phyloP scores from a whole-genome alignment of 306 rosid species.

The Quercus engelmannii region DNA sequence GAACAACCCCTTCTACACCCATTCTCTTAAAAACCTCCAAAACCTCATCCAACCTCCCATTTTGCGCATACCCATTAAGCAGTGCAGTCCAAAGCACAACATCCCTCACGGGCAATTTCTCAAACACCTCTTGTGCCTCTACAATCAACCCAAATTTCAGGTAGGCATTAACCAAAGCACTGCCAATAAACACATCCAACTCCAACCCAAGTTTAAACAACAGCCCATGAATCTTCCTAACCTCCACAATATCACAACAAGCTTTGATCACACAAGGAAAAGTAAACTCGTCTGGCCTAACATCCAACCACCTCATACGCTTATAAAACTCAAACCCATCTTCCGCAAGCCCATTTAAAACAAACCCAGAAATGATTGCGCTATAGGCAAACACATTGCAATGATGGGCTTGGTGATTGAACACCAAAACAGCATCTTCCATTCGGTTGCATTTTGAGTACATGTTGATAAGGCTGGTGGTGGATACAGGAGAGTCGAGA shows the following conservation, averaged over 20 bases:
- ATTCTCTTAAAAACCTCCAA: conserved; percentile 58
- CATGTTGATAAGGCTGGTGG: conserved; percentile 83
- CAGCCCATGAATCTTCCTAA: conserved; percentile 66
- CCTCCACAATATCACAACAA: conserved; percentile 41
- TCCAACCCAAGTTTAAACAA: conserved; percentile 71
- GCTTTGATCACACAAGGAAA: conserved; percentile 73
- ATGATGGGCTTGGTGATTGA: conserved; percentile 35
- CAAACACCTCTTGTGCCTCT: conserved; percentile 65
- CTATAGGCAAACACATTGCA: conserved; percentile 70
- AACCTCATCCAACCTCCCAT: conserved; percentile 64
- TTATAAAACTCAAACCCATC: conserved; percentile 43
- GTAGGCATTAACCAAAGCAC: conserved; percentile 74
- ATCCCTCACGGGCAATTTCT: conserved; percentile 63
- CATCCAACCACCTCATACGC: conserved; percentile 51
- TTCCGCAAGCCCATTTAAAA: conserved; percentile 43
- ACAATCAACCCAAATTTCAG: conserved; percentile 47
- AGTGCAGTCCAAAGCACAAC: conserved; percentile 84
- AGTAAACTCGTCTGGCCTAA: conserved; percentile 66
- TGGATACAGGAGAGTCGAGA: conserved; percentile 44
- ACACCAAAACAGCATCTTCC: conserved; percentile 47
- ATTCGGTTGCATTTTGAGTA: conserved; percentile 68
- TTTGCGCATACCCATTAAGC: conserved; percentile 71
- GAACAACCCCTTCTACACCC: conserved; percentile 48
- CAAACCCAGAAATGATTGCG: conserved; percentile 65
- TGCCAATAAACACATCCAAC: conserved; percentile 69